A percentile compares a stretch with the other conserved stretches of the same genome.
phyloP scores from a whole-genome alignment of 1,139 yeast genomes.

The Yamadazyma jaroonii region DNA sequence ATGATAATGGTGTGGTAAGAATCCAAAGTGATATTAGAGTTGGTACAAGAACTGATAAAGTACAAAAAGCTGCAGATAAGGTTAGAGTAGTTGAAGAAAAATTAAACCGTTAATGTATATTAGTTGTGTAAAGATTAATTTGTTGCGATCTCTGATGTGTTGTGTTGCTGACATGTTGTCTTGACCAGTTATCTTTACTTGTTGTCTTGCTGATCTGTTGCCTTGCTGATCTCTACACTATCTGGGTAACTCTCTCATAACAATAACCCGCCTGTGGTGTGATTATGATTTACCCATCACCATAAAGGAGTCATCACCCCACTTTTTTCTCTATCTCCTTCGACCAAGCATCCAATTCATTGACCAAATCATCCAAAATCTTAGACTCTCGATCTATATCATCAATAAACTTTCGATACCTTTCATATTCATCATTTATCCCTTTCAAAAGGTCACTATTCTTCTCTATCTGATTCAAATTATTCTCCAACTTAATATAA shows the following conservation, averaged over 20 bases:
- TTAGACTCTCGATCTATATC: constrained; percentile 45
- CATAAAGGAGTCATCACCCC: too few relatives aligned
- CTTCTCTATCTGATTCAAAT: constrained; percentile 35
- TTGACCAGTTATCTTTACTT: too few relatives aligned
- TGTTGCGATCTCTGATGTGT: too few relatives aligned
- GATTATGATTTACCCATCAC: too few relatives aligned
- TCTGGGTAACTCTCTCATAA: too few relatives aligned
- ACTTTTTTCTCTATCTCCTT: constrained; percentile 4
- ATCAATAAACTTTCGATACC: constrained; percentile 28
- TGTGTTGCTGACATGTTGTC: too few relatives aligned
- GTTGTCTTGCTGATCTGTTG: too few relatives aligned
- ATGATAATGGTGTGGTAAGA: constrained; percentile 64
- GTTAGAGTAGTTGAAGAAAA: constrained; percentile 58
- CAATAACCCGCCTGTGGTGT: too few relatives aligned
- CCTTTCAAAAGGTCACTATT: constrained; percentile 28
- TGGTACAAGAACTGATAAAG: constrained; percentile 75
- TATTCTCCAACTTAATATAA: constrained; percentile 53
- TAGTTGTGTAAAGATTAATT: too few relatives aligned
- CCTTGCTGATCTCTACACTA: too few relatives aligned
- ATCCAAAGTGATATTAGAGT: constrained; percentile 83
- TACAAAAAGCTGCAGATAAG: constrained; percentile 65
- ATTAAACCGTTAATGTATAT: constrained; percentile 25
- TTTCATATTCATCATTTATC: constrained; percentile 30
- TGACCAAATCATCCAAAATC: constrained; percentile 42
- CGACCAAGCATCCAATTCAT: constrained; percentile 45